phyloP scores from a whole-genome alignment of 2,329 filamentous ascomycete genomes.

The Beauveria caledonica region DNA sequence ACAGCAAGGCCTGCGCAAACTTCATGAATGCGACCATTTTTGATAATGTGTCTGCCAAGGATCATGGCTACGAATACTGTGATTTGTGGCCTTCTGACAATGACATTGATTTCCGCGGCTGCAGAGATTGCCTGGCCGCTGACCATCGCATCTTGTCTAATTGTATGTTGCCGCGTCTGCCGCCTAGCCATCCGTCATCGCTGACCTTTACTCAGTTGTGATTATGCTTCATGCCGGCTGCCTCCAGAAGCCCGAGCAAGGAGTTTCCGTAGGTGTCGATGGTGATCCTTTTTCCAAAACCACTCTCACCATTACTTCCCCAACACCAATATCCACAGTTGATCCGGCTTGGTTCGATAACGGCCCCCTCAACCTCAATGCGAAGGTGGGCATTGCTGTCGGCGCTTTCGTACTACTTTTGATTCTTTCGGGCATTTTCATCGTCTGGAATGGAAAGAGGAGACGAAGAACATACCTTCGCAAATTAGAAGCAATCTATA shows the following conservation, averaged over 20 bases:
- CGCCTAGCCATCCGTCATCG: neutral
- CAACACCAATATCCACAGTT: conserved; percentile 33
- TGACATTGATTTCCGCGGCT: conserved; percentile 30
- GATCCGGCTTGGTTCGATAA: conserved; percentile 31
- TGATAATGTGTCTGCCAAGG: conserved; percentile 38
- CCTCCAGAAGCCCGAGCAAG: conserved; percentile 39
- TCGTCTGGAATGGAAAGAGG: conserved; percentile 50
- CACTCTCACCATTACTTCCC: conserved; percentile 41
- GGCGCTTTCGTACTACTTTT: conserved; percentile 42
- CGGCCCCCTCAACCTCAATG: conserved; percentile 42
- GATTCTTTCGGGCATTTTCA: conserved; percentile 38
- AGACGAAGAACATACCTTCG: conserved; percentile 44
- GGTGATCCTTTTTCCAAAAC: conserved; percentile 44
- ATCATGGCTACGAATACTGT: conserved; percentile 47
- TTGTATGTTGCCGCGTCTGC: conserved; percentile 30
- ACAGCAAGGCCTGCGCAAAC: conserved; percentile 44
- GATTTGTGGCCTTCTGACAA: conserved; percentile 34
- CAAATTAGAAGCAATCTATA: conserved; percentile 34
- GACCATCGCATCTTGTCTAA: conserved; percentile 41
- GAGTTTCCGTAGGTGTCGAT: conserved; percentile 39
- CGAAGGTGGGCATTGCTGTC: conserved; percentile 50
- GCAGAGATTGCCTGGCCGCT: conserved; percentile 38
- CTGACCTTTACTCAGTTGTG: conserved; percentile 31
- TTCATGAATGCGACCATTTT: conserved; percentile 39
- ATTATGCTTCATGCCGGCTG: conserved; percentile 49